Evolutionary conservation across 129 eudicot genomes (phyloP).

Genomic region (Lactuca sativa): DNA sequence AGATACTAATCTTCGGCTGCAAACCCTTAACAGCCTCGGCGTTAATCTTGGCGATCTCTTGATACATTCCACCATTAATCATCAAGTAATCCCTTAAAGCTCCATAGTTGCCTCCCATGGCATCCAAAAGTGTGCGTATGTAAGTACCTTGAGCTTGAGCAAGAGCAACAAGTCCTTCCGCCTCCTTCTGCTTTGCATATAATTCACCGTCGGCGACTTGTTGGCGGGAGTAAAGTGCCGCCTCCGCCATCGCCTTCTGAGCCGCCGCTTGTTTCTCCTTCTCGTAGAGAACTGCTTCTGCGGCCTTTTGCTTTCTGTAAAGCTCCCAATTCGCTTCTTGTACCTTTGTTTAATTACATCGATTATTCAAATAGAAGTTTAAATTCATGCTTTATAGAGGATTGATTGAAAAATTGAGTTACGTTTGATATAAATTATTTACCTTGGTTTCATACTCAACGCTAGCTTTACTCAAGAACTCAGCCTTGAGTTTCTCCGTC

Average conservation of each 20-base stretch:
- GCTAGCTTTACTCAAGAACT: conserved; percentile 56
- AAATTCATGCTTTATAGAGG: not conserved
- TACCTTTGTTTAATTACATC: conserved; percentile 19
- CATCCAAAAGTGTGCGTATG: conserved; percentile 33
- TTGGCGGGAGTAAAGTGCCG: conserved; percentile 21
- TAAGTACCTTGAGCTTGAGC: conserved; percentile 41
- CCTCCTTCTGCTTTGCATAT: conserved; percentile 36
- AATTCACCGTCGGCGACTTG: conserved; percentile 35
- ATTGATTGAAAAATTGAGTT: not conserved
- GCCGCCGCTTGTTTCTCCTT: conserved; percentile 32
- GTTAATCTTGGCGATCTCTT: conserved; percentile 39
- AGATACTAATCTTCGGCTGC: conserved; percentile 45
- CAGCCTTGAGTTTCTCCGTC: conserved; percentile 53
- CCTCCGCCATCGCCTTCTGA: conserved; percentile 36
- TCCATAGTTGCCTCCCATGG: conserved; percentile 28
- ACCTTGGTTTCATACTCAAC: conserved; percentile 63
- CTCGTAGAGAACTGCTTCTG: conserved; percentile 32
- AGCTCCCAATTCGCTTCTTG: conserved; percentile 12
- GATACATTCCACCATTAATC: conserved; percentile 38
- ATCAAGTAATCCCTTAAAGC: conserved; percentile 38
- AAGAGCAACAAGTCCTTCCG: conserved; percentile 34
- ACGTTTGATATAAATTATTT: not conserved
- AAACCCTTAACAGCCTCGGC: conserved; percentile 37
- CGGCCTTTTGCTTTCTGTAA: conserved; percentile 33
- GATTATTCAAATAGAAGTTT: not conserved